Evolutionary conservation across 2,329 filamentous ascomycete genomes (phyloP), one percentile per base, ranked within the genome.

Genomic region (Cercospora brassicicola): DNA sequence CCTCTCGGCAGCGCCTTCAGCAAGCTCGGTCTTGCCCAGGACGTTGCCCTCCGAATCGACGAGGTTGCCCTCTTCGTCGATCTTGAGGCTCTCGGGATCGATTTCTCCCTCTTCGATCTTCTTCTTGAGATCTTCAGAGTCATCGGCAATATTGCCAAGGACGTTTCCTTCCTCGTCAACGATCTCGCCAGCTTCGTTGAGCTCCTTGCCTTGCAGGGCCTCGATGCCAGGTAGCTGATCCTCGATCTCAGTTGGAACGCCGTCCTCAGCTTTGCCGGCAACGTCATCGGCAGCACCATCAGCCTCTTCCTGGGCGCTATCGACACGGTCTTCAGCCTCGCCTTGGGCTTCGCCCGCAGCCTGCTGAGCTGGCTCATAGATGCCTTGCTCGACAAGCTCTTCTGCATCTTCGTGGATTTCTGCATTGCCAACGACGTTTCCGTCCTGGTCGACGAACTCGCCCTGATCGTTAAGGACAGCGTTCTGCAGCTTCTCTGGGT

Each of bases 381-480:
- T 64, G n/a, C 83, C 79, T n/a, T 85, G 81, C 67, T 85, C 81
- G 33, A 78, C 75, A 39, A 79, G 76, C 42, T 79, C 77, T 57
- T 76, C 78, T 57, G 77, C 77, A 8, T 84, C 83, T 7, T 81
- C 79, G 73, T 84, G 82, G 51, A 85, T 79, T 63, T 84, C 81
- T 3, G 85, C 84, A 64, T 82, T 82, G 64, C 85, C 85, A 62
- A 87, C 78, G 60, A 86, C 81, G 59, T 85, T 83, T 64, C 85
- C 85, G 3, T 84, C 80, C 2, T 85, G 81, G 67, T 86, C 83
- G n/a, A 86, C 75, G 68, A 87, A 85, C 72, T 86, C 84, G 62
- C 85, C 85, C 28, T 85, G 79, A 68, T 84, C 81, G 72, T 86
- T 86, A 69, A 85, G 81, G 55, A 81, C 81, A 63, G 79, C 79